Base-by-base conservation (phyloP, 2,329 filamentous ascomycete genomes). In the Neonectria neomacrospora region DNA sequence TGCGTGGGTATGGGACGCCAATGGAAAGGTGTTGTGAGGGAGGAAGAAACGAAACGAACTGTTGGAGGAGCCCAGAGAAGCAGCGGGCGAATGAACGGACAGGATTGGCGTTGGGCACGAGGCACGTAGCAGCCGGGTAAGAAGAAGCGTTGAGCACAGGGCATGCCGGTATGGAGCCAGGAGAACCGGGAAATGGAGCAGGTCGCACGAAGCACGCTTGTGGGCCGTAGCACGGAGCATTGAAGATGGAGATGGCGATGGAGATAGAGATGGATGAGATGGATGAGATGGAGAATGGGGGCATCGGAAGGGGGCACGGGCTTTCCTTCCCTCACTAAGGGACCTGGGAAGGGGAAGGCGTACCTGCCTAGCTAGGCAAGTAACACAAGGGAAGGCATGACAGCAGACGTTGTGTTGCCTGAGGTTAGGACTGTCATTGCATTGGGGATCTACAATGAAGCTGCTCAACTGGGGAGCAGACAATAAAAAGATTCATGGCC, bases 361-460 rank as follows among this genome's bases (percentile, higher is more conserved):
- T 50, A 61, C 65, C 65, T 68, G 63, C 67, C 63, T 45, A 65
- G 63, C 56, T 68, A 59, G 67, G 67, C 60, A 71, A 65, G 51
- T 66, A 65, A 37, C 55, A 51, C 56, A 18, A 22, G 22, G 41
- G 22, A 61, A 26, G 28, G 26, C 26, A 61, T 54, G 34, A 44
- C 51, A 54, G 58, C 30, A 41, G 32, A 22, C n/a, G 34, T 26
- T 54, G 44, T 60, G 58, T 22, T 44, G 37, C 41, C 37, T 41
- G 37, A 41, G 16, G 37, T 41, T 20, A n/a, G 9, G 37, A 3
- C n/a, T 41, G 5, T n/a, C 14, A 16, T 37, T 37, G 14, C 34
- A n/a, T n/a, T 37, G 48, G 20, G 28, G 50, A 52, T 52, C 50
- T 52, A 32, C 50, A 51, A 50, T 9, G 18, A 32, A 52, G 30